Base-by-base conservation (phyloP, 768 basidiomycete genomes). In the Coprinopsis cinerea region DNA sequence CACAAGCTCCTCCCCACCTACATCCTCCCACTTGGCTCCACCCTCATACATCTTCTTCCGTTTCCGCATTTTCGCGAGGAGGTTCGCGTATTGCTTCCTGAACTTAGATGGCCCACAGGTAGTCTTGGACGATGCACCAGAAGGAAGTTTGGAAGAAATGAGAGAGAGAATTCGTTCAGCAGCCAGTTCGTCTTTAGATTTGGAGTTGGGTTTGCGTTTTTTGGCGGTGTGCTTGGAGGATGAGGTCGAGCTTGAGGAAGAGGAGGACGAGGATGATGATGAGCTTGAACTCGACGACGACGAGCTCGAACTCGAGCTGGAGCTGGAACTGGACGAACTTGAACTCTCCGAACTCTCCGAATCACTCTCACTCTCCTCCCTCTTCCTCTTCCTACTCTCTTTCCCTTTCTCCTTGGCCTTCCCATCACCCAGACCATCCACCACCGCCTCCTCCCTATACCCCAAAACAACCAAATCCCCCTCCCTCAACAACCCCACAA, bases 221-320 rank as follows among this genome's bases (percentile, higher is more conserved):
- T n/a, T n/a, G n/a, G n/a, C n/a, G n/a, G n/a, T n/a, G n/a, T n/a
- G n/a, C n/a, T n/a, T n/a, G n/a, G n/a, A n/a, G n/a, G 57, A 59
- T 20, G 55, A 55, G 0, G 50, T 48, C 26, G 69, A 68, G 23
- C 64, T 64, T 2, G 67, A 69, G 2, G 71, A 72, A 1, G 66
- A 68, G 9, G 73, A 78, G 1, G 63, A 70, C 17, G 73, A 77
- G 0, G 67, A 67, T 1, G 72, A 73, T 1, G 69, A 71, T 1
- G 69, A 40, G 69, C 55, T 81, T 81, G 14, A 79, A 68, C 59
- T 82, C 80, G 52, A 79, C 70, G 52, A 79, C 70, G 27, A 64
- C 71, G 43, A 78, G 64, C 62, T 76, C 79, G 54, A 14, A 59
- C 56, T 45, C 68, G 61, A 6, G 63, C 61, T 52, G 62, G 62